Base-by-base conservation (phyloP, 495 filamentous ascomycete genomes). In the Aspergillus indologenus region DNA sequence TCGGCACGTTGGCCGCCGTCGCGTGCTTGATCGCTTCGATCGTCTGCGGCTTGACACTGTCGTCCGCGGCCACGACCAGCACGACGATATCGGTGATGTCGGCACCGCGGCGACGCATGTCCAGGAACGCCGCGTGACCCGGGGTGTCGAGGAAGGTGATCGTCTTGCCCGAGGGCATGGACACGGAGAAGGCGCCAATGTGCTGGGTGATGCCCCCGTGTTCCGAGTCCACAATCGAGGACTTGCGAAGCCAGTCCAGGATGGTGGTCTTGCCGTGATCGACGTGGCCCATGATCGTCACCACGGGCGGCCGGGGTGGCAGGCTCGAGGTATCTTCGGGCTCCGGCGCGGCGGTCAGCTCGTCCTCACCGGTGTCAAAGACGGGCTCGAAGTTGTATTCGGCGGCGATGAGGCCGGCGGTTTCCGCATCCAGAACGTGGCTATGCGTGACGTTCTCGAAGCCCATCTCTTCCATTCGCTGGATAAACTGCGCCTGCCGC, bases 211-310 rank as follows among this genome's bases (percentile, higher is more conserved):
- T 99, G 43, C 95, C 95, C 57, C 95, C 95, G 64, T 96, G 91
- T 69, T 99, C 95, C 47, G 87, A 84, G 2, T 88, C 90, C 19
- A 87, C 95, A 31, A 98, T 86, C 0, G 91, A 96, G 5, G 91
- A 93, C 62, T 96, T 92, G 14, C 95, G 91, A 29, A 99, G 79
- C 77, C 86, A 98, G 62, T 99, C 95, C 9, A 99, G 79, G 29
- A 99, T 84, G 0, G 95, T 98, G 0, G 95, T 99, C 77, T 99
- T 99, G 26, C 95, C 95, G 70, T 99, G 95, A 68, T 99, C 95
- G 64, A 99, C 95, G 63, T 99, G 95, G 7, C 95, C 95, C 95
- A 99, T 99, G 68, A 99, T 98, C 15, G 95, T 99, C 44, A 99
- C 94, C 15, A 99, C 90, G 5, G 95, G 95, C 8, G 95, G 93